Base-by-base conservation (phyloP, 768 basidiomycete species). In the Boletus reticulatus region DNA sequence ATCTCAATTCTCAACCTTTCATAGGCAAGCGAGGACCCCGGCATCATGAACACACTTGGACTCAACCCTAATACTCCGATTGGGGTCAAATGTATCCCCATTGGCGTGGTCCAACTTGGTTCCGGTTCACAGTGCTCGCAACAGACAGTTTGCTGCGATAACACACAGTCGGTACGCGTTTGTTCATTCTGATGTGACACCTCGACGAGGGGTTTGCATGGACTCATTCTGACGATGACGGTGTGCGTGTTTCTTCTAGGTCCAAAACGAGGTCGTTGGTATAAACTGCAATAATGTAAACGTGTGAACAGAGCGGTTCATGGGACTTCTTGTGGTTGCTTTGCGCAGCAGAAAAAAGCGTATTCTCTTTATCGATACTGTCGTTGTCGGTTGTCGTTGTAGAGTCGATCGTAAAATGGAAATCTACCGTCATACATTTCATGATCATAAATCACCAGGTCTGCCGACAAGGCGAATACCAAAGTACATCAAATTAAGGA, bases 91-190 rank as follows among this genome's bases (percentile, higher is more conserved):
- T 63, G 62, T 29, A 17, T 0, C 27, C 43, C 53, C 20, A 24
- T 62, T 3, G 5, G 14, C 20, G 10, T 4, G 9, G 0, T 52
- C 2, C n/a, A 9, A 3, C 5, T 20, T 0, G 38, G 24, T 6
- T 17, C 43, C 6, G 48, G 45, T 12, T 9, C 46, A 2, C 0
- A 0, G 0, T 65, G 64, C 52, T 0, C 7, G 0, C 20, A 50
- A 27, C 6, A 55, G 9, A 14, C 65, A 2, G 39, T 58, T 24
- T 65, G 64, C n/a, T 65, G 64, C 47, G 2, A 4, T 19, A 2
- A 22, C 20, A 12, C 31, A 10, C 0, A 4, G 0, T 1, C 6
- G 10, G 61, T 59, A 12, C 49, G 49, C 59, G 6, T 19, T 31
- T 43, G n/a, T 43, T 24, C 22, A 4, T 24, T 43, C 12, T 20